Evolutionary conservation across 23 red algal genomes (phyloP), one percentile per base, ranked within the genome.

Genomic region (Cyanidioschyzon merolae): DNA sequence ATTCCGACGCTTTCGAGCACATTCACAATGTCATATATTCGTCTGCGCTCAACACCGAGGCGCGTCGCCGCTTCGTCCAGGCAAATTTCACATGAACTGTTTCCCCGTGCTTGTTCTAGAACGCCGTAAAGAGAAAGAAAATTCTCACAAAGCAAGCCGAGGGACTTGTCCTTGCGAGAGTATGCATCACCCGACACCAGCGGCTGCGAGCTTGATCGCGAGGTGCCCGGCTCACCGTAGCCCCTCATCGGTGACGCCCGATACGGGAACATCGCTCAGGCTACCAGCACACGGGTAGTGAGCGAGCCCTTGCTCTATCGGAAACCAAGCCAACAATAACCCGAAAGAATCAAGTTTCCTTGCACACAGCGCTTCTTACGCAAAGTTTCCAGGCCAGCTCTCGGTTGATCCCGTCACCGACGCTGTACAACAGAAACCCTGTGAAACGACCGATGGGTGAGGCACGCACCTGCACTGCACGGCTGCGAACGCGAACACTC

Each of bases 11-110:
- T 79, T 80, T 98, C 94, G 27, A 98, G 84, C 34, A 98, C 88
- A 54, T 91, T 91, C 59, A 98, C 88, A 63, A 98, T 98, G 58
- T 98, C 94, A 68, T 98, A 98, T 58, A 98, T 92, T 32, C 94
- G 88, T 30, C 94, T 39, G 1, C 94, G 88, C 57, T 89, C 88
- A 34, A 98, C 94, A 0, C 85, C 75, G 27, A 98, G 58, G 15
- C 77, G 58, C 35, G 32, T 32, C 2, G 88, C 87, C 31, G 89
- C 81, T 31, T 80, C 81, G 77, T 98, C 94, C 29, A 98, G 76
- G 79, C 83, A 86, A 50, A 98, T 92, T 27, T 89, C 85, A 77
- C 34, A 27, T 15, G 37, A 15, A 25, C 35, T 2, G 21, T 67
- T 31, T 2, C 34, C 63, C 7, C 29, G 2, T 25, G n/a, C 12